phyloP scores from a whole-genome alignment of 176 grass and related monocot species.

The sorghum (Sorghum bicolor) region DNA sequence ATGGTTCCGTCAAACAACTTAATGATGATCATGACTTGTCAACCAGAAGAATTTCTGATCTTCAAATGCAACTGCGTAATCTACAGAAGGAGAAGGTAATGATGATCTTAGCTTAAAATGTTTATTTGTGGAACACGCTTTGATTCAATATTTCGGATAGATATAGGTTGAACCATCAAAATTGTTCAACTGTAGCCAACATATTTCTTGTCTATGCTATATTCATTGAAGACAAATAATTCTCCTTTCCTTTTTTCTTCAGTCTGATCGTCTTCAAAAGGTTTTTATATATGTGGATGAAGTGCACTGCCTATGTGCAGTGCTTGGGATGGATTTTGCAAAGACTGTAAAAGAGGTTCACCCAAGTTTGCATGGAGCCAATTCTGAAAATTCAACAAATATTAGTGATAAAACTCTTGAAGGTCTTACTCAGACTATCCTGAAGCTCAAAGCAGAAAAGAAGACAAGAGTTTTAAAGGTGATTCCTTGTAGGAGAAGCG shows the following conservation, averaged over 20 bases:
- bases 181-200: not conserved
- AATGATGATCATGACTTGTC: slow-evolving; percentile 87
- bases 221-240: not conserved
- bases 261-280: slow-evolving; percentile 93
- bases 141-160: not conserved
- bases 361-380: slow-evolving; percentile 73
- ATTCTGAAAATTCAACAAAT: slow-evolving; percentile 66
- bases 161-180: not conserved
- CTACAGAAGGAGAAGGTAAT: slow-evolving; percentile 90
- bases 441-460: slow-evolving; percentile 81
- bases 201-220: not conserved
- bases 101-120: slow-evolving; percentile 4
- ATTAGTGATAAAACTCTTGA: slow-evolving; percentile 85
- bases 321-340: slow-evolving; percentile 86
- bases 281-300: slow-evolving; percentile 83
- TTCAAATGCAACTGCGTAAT: slow-evolving; percentile 65
- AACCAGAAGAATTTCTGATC: slow-evolving; percentile 70
- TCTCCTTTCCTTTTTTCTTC: slow-evolving; percentile 32
- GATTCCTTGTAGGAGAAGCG: slow-evolving; percentile 7
- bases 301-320: slow-evolving; percentile 75
- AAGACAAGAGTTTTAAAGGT: slow-evolving; percentile 70
- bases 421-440: slow-evolving; percentile 71
- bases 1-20: slow-evolving; percentile 23
- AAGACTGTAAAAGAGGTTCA: slow-evolving; percentile 69
- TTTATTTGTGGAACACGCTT: not conserved